phyloP scores from a whole-genome alignment of 805 yeast genomes.

The Schizosaccharomyces japonicus region DNA sequence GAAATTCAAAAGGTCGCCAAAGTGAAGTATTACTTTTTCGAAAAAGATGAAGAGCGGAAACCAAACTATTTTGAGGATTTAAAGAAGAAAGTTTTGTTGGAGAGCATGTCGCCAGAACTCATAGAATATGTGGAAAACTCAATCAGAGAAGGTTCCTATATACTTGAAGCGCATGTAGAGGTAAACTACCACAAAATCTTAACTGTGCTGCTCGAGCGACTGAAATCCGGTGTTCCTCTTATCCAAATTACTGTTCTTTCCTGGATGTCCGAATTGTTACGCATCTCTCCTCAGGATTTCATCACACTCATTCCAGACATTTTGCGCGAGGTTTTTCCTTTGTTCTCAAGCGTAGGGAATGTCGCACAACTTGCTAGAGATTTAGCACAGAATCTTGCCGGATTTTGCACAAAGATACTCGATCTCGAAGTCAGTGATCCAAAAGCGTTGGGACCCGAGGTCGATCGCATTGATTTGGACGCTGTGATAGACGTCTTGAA shows the following conservation, averaged over 20 bases:
- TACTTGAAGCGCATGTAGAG: constrained; percentile 60
- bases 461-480: constrained; percentile 22
- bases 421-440: constrained; percentile 7
- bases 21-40: constrained; percentile 22
- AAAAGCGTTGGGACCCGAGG: constrained; percentile 10
- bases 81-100: not conserved
- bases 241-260: constrained; percentile 56
- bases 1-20: constrained; percentile 61
- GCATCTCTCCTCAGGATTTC: constrained; percentile 53
- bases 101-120: not conserved
- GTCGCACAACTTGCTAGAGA: constrained; percentile 30
- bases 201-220: constrained; percentile 55
- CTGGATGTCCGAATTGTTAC: constrained; percentile 59
- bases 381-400: constrained; percentile 34
- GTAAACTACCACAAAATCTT: constrained; percentile 32
- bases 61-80: not conserved
- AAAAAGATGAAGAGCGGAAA: not conserved
- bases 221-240: constrained; percentile 49
- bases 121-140: constrained; percentile 3
- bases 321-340: constrained; percentile 39
- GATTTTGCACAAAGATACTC: constrained; percentile 25
- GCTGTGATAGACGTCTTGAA: constrained; percentile 50
- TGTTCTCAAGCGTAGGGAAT: constrained; percentile 30
- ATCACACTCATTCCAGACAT: constrained; percentile 52
- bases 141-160: constrained; percentile 30